Conservation (phyloP, 495 filamentous ascomycete species). For the Lophiostoma macrostomum region DNA sequence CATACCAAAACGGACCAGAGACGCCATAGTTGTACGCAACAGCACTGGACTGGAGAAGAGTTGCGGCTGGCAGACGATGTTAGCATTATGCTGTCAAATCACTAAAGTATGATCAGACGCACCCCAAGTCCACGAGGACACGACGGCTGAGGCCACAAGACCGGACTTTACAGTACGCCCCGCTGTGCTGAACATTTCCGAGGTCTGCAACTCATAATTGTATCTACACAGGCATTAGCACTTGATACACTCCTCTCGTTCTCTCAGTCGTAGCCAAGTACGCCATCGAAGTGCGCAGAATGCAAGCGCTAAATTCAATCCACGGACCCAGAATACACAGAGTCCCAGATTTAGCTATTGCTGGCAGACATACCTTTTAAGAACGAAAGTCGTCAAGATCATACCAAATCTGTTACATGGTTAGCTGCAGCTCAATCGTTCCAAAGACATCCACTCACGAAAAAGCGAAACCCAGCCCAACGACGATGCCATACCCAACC, state of each 20-base stretch:
- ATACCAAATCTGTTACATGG: slow-evolving; percentile 32
- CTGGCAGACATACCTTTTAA: slow-evolving; percentile 33
- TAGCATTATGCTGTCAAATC: no score
- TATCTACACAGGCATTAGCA: slow-evolving; percentile 51
- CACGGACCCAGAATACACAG: neutral
- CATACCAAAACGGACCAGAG: slow-evolving; percentile 91
- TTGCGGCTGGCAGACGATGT: no score
- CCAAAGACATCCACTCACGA: slow-evolving; percentile 27
- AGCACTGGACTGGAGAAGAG: slow-evolving; percentile 75
- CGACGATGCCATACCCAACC: slow-evolving; percentile 40
- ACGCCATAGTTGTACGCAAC: slow-evolving; percentile 93
- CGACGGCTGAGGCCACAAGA: slow-evolving; percentile 90
- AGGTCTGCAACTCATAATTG: slow-evolving; percentile 91
- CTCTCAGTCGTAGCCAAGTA: no score
- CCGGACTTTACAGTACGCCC: slow-evolving; percentile 93
- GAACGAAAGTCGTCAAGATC: slow-evolving; percentile 43
- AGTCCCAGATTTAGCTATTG: neutral
- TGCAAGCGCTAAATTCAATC: no score
- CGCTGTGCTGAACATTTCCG: slow-evolving; percentile 95
- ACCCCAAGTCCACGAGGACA: slow-evolving; percentile 96
- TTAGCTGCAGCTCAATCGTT: slow-evolving; percentile 6
- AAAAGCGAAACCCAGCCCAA: slow-evolving; percentile 41
- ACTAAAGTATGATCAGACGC: no score
- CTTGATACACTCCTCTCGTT: neutral
- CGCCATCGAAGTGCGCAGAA: no score